Conservation (phyloP, 1,139 yeast genomes). For the Saccharomyces hybrid region DNA sequence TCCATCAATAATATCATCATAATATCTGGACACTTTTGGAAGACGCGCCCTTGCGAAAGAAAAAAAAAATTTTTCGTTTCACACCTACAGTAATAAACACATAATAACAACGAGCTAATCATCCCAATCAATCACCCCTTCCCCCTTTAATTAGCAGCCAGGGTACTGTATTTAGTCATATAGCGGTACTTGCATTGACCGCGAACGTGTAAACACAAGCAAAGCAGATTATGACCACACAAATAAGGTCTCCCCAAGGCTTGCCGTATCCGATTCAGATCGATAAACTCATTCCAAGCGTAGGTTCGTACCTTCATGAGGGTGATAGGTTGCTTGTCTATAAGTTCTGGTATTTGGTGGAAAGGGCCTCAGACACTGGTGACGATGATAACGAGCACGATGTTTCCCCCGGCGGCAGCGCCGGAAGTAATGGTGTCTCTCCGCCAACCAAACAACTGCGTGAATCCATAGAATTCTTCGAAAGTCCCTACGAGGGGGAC, state of each 20-base stretch:
- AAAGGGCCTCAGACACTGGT: slow-evolving; percentile 16
- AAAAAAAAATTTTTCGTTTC: neutral
- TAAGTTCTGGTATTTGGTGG: slow-evolving; percentile 31
- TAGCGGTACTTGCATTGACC: slow-evolving; percentile 1
- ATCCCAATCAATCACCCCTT: neutral
- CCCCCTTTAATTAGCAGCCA: neutral
- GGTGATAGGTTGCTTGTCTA: slow-evolving; percentile 30
- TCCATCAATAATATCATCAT: neutral
- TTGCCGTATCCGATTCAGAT: slow-evolving; percentile 32
- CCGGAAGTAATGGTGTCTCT: neutral
- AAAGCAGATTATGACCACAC: slow-evolving; percentile 22
- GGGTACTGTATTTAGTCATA: neutral
- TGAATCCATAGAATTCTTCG: slow-evolving; percentile 40
- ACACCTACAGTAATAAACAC: neutral
- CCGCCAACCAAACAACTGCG: slow-evolving; percentile 18
- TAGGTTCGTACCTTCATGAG: slow-evolving; percentile 24
- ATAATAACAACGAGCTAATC: neutral
- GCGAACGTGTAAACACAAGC: neutral
- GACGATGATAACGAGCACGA: slow-evolving; percentile 1
- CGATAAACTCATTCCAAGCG: slow-evolving; percentile 24
- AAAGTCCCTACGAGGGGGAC: slow-evolving; percentile 74
- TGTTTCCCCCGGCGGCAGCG: neutral
- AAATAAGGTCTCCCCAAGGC: slow-evolving; percentile 27
- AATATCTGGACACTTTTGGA: neutral
- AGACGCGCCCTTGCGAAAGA: neutral